These are phyloP conservation scores for Rhodotorula sphaerocarpa DNA, from an alignment of 768 basidiomycete genomes.

Conservation along the genomic window DNA sequence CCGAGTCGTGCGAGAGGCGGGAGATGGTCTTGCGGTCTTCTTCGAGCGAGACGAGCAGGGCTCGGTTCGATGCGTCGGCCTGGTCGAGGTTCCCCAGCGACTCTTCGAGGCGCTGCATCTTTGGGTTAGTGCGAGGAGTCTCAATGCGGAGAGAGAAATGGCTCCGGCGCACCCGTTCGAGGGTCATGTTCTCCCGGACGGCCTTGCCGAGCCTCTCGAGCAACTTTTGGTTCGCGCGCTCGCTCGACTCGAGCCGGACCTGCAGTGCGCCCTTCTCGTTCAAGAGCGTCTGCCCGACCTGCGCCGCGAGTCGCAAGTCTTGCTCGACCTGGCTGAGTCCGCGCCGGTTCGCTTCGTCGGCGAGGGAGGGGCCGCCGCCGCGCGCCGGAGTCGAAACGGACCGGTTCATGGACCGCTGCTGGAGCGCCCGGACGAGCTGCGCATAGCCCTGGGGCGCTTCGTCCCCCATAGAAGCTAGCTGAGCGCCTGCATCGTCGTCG, in stretches of 20 bases:
- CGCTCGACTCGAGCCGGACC: conserved; percentile 51
- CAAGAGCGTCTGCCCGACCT: conserved; percentile 58
- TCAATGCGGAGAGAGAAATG: no score
- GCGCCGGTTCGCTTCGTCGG: not conserved
- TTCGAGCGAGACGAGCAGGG: conserved; percentile 63
- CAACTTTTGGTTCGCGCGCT: conserved; percentile 40
- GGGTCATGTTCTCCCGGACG: conserved; percentile 54
- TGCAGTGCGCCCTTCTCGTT: conserved; percentile 63
- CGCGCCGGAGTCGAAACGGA: no score
- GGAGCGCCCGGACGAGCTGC: conserved; percentile 1
- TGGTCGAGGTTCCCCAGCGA: conserved; percentile 73
- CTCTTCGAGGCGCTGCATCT: conserved; percentile 60
- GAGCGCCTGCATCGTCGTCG: no score
- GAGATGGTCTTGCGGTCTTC: conserved; percentile 61
- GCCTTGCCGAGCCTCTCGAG: conserved; percentile 45
- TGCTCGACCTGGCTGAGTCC: no score
- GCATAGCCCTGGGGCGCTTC: not conserved
- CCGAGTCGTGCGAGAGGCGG: conserved; percentile 61
- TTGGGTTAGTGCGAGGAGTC: no score
- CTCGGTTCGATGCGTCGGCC: conserved; percentile 67
- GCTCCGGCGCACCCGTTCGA: conserved; percentile 55
- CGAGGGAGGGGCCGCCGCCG: no score
- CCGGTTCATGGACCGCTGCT: not conserved
- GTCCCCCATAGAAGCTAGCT: no score
- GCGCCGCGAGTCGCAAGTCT: conserved; percentile 40